Percentiles rank a stretch among this genome's conserved stretches.
Evolutionary conservation across 352 stramenopile species (phyloP).

Genomic region (Thalassiosira ordinaria): DNA sequence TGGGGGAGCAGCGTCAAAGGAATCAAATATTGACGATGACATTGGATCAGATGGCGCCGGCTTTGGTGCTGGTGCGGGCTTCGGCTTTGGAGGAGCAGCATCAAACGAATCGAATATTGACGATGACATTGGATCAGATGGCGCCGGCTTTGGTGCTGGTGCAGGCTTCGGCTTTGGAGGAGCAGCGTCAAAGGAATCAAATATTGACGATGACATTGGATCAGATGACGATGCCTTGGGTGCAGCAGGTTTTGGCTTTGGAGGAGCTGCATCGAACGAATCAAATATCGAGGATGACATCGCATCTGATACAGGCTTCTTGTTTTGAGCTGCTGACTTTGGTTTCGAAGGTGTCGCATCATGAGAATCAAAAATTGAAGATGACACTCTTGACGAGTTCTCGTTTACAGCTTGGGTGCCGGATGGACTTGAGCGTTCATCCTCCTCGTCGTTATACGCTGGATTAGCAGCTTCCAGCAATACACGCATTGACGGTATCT

Average conservation of each 20-base stretch:
- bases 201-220: constrained; percentile 60
- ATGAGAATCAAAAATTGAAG: constrained; percentile 71
- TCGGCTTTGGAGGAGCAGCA: constrained; percentile 29
- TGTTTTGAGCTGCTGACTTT: background rate
- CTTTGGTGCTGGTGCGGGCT: background rate
- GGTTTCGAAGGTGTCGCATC: constrained; percentile 40
- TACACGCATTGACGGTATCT: constrained; percentile 67
- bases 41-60: constrained; percentile 25
- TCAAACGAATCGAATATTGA: constrained; percentile 67
- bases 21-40: constrained; percentile 66
- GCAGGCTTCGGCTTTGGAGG: constrained; percentile 18
- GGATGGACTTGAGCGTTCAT: constrained; percentile 26
- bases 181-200: constrained; percentile 55
- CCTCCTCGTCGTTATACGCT: constrained; percentile 48
- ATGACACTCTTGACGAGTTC: constrained; percentile 14
- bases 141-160: background rate
- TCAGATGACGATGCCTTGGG: constrained; percentile 2
- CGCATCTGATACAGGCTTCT: constrained; percentile 7
- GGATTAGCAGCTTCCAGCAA: constrained; percentile 55
- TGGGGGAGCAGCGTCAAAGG: constrained; percentile 43
- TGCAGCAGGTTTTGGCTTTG: constrained; percentile 33
- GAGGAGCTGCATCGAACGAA: constrained; percentile 56
- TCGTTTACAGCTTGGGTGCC: background rate
- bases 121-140: constrained; percentile 36
- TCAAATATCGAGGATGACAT: constrained; percentile 78